Evolutionary conservation across 1,139 yeast species (phyloP).

Genomic region (Pneumocystis sp.): DNA sequence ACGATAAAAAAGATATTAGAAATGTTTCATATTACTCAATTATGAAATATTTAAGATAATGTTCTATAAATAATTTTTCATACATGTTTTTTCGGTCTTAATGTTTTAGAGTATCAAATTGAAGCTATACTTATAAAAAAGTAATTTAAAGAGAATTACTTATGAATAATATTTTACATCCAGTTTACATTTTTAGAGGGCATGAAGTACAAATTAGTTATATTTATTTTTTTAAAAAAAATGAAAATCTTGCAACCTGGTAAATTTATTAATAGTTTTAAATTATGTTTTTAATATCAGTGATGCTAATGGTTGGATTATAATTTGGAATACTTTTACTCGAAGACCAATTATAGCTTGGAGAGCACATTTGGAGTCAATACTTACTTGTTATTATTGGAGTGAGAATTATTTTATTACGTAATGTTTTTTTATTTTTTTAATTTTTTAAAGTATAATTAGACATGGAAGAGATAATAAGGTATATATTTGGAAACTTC

Average conservation of each 20-base stretch:
- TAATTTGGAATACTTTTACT: not conserved
- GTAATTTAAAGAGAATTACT: not conserved
- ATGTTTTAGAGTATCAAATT: not conserved
- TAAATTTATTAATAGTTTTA: not conserved
- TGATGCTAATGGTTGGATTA: constrained; percentile 1
- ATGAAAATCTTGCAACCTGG: not conserved
- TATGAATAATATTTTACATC: not conserved
- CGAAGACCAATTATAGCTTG: not conserved
- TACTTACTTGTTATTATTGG: not conserved
- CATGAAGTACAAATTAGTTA: not conserved
- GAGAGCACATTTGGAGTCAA: not conserved
- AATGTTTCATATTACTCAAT: not conserved
- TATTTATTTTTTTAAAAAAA: not conserved
- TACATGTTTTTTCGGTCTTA: not conserved
- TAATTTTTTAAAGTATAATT: not conserved
- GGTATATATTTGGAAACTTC: not conserved
- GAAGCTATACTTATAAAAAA: not conserved
- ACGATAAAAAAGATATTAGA: not conserved
- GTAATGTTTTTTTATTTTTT: not conserved
- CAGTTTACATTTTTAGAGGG: not conserved
- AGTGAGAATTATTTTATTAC: not conserved
- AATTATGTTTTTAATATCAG: not conserved
- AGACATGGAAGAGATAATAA: constrained; percentile 2
- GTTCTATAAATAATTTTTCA: not conserved
- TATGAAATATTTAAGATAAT: not conserved